phyloP scores from a whole-genome alignment of 23 red algal species.

The Cyanidioschyzon merolae region DNA sequence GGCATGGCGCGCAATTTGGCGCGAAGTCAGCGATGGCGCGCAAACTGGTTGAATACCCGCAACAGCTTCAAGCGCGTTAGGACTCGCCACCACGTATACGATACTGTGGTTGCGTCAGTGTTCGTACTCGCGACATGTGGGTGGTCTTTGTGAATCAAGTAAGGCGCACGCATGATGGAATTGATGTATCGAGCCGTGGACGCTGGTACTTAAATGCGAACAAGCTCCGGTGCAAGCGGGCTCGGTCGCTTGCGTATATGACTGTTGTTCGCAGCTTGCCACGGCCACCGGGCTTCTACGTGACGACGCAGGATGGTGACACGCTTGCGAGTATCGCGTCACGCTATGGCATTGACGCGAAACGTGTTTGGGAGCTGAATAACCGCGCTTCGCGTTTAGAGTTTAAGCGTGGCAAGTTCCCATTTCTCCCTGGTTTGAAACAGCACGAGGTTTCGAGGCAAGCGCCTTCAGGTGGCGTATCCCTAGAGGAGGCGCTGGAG shows the following conservation, averaged over 20 bases:
- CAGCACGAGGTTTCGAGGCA: background rate
- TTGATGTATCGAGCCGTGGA: background rate
- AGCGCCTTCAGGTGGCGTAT: background rate
- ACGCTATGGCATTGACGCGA: background rate
- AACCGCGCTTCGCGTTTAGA: background rate
- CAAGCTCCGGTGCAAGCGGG: background rate
- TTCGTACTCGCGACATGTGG: background rate
- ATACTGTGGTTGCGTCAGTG: background rate
- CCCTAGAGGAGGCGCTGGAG: background rate
- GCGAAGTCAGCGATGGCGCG: too few relatives aligned
- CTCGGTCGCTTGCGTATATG: background rate
- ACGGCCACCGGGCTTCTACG: background rate
- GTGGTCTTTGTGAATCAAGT: background rate
- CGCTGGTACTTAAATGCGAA: background rate
- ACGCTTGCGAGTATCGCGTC: background rate
- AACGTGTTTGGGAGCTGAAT: background rate
- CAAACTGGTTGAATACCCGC: too few relatives aligned
- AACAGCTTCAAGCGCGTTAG: too few relatives aligned
- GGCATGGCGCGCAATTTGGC: too few relatives aligned
- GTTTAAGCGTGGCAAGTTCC: background rate
- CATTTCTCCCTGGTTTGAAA: background rate
- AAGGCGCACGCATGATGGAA: background rate
- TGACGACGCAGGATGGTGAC: background rate
- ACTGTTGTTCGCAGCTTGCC: conserved; percentile 4
- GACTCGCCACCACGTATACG: too few relatives aligned